phyloP scores from a whole-genome alignment of 2,329 filamentous ascomycete species.

The Aureobasidium sp. region DNA sequence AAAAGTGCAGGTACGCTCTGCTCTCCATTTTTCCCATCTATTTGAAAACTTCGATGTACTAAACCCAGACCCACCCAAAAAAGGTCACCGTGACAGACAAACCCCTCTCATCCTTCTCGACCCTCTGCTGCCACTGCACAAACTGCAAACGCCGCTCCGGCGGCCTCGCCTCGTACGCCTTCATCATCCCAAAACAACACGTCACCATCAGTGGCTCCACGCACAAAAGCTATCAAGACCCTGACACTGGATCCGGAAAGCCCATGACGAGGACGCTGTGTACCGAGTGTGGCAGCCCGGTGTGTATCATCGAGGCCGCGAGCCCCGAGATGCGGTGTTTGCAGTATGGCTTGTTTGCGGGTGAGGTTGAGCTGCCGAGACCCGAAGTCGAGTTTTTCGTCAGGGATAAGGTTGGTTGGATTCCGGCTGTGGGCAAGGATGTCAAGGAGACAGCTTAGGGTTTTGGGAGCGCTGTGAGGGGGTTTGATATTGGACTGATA shows the following conservation, averaged over 20 bases:
- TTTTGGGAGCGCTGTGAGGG: too few relatives aligned
- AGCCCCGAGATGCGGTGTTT: conserved; percentile 19
- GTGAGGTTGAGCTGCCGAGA: conserved; percentile 17
- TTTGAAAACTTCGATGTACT: too few relatives aligned
- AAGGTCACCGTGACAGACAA: conserved; percentile 4
- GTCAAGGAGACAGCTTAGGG: conserved; percentile 16
- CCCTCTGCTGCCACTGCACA: conserved; percentile 20
- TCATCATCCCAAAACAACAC: conserved; percentile 19
- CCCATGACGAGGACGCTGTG: conserved; percentile 21
- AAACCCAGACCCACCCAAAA: too few relatives aligned
- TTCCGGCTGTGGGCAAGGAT: conserved; percentile 17
- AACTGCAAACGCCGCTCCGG: conserved; percentile 20
- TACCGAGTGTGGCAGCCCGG: conserved; percentile 19
- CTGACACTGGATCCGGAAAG: conserved; percentile 20
- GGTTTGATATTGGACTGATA: too few relatives aligned
- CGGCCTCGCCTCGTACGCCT: conserved; percentile 21
- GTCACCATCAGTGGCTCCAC: conserved; percentile 16
- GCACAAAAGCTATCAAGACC: conserved; percentile 17
- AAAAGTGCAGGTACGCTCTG: neutral
- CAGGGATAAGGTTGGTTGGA: conserved; percentile 19
- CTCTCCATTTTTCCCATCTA: too few relatives aligned
- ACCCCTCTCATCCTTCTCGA: conserved; percentile 8
- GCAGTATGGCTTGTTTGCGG: conserved; percentile 21
- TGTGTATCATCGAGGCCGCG: conserved; percentile 20
- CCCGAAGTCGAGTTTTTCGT: conserved; percentile 21